A percentile compares a stretch with the other conserved stretches of the same genome.
Evolutionary conservation across 352 stramenopile genomes (phyloP).

Genomic region (Globisporangium viniferum): DNA sequence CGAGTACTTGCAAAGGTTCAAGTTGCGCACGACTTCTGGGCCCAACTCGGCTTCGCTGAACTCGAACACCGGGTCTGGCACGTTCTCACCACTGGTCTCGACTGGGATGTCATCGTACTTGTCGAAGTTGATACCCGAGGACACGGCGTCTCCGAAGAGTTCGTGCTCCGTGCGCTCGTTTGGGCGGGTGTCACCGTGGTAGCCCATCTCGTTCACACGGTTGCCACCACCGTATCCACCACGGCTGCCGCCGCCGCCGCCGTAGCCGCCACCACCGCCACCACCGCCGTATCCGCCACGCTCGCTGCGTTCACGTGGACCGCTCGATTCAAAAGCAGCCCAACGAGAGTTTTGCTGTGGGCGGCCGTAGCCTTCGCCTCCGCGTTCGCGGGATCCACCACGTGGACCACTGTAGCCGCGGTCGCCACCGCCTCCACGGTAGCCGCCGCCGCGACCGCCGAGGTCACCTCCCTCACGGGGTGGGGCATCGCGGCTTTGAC

Average conservation of each 20-base stretch:
- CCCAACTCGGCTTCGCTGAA: slow-evolving; percentile 90
- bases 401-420: slow-evolving; percentile 22
- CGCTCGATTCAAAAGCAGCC: slow-evolving; percentile 44
- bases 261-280: slow-evolving; percentile 15
- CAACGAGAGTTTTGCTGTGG: slow-evolving; percentile 51
- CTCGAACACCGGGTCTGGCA: slow-evolving; percentile 89
- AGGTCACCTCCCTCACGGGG: slow-evolving; percentile 17
- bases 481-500: slow-evolving; percentile 22
- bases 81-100: slow-evolving; percentile 92
- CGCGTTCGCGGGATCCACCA: slow-evolving; percentile 33
- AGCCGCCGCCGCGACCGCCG: slow-evolving; percentile 23
- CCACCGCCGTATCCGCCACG: slow-evolving; percentile 28
- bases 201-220: slow-evolving; percentile 94
- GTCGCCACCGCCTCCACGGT: slow-evolving; percentile 22
- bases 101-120: slow-evolving; percentile 99
- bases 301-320: slow-evolving; percentile 21
- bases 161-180: slow-evolving; percentile 92
- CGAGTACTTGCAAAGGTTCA: slow-evolving; percentile 92
- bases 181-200: slow-evolving; percentile 92
- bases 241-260: slow-evolving; percentile 30
- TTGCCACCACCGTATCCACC: slow-evolving; percentile 45
- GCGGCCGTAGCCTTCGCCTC: slow-evolving; percentile 11
- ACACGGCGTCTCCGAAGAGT: slow-evolving; percentile 91
- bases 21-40: slow-evolving; percentile 90
- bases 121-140: slow-evolving; percentile 98